These are phyloP conservation scores for Aethionema arabicum DNA, from an alignment of 345 rosid species.

Conservation along the genomic window DNA sequence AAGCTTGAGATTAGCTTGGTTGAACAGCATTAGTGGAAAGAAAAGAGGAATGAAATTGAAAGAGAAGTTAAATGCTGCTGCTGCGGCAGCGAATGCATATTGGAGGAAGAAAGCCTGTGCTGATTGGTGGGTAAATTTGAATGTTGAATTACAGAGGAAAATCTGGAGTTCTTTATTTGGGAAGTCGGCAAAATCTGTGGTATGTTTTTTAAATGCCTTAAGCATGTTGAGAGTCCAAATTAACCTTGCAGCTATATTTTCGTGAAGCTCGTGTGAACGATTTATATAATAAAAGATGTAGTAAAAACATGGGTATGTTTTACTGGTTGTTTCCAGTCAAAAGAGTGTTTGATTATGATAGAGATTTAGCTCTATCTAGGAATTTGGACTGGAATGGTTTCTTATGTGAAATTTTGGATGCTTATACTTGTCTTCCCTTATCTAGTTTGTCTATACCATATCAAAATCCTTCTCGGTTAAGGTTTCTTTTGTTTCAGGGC, in stretches of 20 bases:
- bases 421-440: slow-evolving; percentile 15
- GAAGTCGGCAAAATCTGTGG: slow-evolving; percentile 76
- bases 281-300: not conserved
- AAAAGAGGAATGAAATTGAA: slow-evolving; percentile 77
- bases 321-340: not conserved
- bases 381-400: slow-evolving; percentile 8
- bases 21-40: slow-evolving; percentile 61
- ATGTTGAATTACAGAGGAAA: slow-evolving; percentile 47
- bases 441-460: slow-evolving; percentile 3
- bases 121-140: slow-evolving; percentile 89
- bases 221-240: not conserved
- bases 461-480: slow-evolving; percentile 6
- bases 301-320: not conserved
- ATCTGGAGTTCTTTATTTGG: slow-evolving; percentile 49
- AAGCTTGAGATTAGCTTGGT: slow-evolving; percentile 85
- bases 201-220: slow-evolving; percentile 36
- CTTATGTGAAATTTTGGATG: slow-evolving; percentile 1
- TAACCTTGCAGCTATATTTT: slow-evolving; percentile 1
- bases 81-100: slow-evolving; percentile 64
- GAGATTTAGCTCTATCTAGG: slow-evolving; percentile 6
- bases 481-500: slow-evolving; percentile 11
- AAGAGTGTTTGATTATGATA: not conserved
- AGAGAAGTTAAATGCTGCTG: slow-evolving; percentile 62
- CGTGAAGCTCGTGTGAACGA: not conserved
- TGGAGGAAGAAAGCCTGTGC: slow-evolving; percentile 89